Conservation (phyloP, 2,329 filamentous ascomycete genomes). For the Claviceps monticola region DNA sequence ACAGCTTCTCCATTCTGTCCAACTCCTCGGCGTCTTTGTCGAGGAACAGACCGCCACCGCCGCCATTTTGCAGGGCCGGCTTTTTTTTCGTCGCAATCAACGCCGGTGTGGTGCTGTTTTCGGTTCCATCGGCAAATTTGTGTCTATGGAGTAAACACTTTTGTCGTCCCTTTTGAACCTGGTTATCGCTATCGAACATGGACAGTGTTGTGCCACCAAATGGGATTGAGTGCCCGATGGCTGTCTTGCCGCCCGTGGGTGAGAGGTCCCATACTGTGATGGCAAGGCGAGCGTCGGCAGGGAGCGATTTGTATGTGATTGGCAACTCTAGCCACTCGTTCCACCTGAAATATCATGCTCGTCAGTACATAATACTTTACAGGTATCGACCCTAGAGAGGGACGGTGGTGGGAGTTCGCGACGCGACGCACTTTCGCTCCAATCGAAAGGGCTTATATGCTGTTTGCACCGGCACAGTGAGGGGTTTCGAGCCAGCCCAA, state of each 20-base stretch:
- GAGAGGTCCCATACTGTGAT: constrained; percentile 94
- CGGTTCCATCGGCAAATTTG: constrained; percentile 72
- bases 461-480: constrained; percentile 85
- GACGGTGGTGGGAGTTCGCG: background rate
- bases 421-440: constrained; percentile 39
- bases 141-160: constrained; percentile 79
- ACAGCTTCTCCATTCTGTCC: constrained; percentile 73
- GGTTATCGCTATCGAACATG: constrained; percentile 87
- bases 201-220: constrained; percentile 89
- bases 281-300: constrained; percentile 68
- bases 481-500: constrained; percentile 89
- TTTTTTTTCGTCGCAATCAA: constrained; percentile 45
- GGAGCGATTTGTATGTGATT: constrained; percentile 69
- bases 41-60: constrained; percentile 33
- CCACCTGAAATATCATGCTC: constrained; percentile 43
- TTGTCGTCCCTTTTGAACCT: constrained; percentile 79
- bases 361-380: background rate
- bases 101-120: constrained; percentile 61
- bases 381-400: background rate
- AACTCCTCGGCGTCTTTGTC: constrained; percentile 70
- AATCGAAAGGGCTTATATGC: constrained; percentile 82
- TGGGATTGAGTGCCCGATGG: constrained; percentile 66
- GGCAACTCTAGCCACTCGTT: constrained; percentile 93
- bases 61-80: constrained; percentile 34
- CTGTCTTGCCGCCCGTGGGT: constrained; percentile 56